Conservation (phyloP, 2,329 filamentous ascomycete species). For the Fusarium sp. region DNA sequence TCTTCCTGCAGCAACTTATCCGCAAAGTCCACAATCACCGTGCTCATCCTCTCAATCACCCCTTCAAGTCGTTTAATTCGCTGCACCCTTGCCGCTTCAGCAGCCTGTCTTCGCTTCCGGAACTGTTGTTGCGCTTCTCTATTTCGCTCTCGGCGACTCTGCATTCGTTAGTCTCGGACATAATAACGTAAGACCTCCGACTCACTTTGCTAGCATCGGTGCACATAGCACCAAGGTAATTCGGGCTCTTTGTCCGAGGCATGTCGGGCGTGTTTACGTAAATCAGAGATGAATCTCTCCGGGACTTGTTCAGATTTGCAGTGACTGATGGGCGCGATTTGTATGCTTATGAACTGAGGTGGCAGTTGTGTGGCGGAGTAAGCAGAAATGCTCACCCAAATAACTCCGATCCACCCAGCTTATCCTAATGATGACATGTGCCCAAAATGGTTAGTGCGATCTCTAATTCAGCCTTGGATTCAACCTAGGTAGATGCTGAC, state of each 20-base stretch:
- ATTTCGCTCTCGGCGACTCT: constrained; percentile 19
- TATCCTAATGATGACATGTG: neutral
- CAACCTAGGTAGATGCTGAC: neutral
- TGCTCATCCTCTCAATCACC: constrained; percentile 16
- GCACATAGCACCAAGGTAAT: neutral
- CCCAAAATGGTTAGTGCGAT: neutral
- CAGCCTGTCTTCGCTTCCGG: constrained; percentile 9
- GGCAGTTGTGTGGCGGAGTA: neutral
- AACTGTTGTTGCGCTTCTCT: constrained; percentile 20
- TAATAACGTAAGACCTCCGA: neutral
- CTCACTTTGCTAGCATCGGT: constrained; percentile 3
- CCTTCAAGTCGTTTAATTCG: constrained; percentile 6
- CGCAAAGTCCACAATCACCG: constrained; percentile 4
- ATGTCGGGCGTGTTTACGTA: neutral
- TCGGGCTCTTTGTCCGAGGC: neutral
- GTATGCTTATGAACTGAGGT: neutral
- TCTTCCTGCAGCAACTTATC: constrained; percentile 12
- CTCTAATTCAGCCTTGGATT: neutral
- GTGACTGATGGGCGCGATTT: neutral
- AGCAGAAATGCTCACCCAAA: neutral
- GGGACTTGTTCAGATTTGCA: neutral
- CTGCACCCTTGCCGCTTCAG: neutral
- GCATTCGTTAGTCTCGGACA: neutral
- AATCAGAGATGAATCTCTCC: neutral
- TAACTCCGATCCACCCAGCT: too few relatives aligned